Evolutionary conservation across 768 basidiomycete species (phyloP).

Genomic region (Trametes cingulata): DNA sequence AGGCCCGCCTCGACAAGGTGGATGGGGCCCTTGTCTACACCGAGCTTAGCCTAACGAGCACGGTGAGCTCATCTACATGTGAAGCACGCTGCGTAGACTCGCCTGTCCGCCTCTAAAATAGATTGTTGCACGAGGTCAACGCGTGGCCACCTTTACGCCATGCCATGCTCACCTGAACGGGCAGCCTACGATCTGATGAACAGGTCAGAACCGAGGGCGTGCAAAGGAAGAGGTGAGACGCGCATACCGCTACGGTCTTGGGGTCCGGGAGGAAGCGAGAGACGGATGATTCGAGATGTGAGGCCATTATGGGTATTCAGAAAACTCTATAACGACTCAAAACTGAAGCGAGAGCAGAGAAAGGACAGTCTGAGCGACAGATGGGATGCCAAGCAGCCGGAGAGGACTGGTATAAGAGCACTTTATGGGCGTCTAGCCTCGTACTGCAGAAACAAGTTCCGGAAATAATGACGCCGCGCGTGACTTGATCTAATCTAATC

Average conservation of each 20-base stretch:
- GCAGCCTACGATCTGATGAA: conserved; percentile 81
- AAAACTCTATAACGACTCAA: not conserved
- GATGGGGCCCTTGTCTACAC: conserved; percentile 88
- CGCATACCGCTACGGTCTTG: conserved; percentile 74
- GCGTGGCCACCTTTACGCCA: conserved; percentile 1
- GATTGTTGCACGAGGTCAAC: conserved; percentile 12
- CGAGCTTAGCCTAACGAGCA: conserved; percentile 59
- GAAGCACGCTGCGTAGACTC: conserved; percentile 27
- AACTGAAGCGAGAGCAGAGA: not conserved
- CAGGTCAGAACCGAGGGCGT: not conserved
- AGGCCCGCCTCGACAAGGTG: conserved; percentile 88
- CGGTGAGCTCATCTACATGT: not conserved
- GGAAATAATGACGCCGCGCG: not conserved
- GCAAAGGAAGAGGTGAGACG: not conserved
- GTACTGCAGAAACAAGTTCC: conserved; percentile 1
- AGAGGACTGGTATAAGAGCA: conserved; percentile 5
- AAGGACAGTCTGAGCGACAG: not conserved
- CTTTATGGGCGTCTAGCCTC: conserved; percentile 13
- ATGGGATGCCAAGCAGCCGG: not conserved
- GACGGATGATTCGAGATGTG: conserved; percentile 22
- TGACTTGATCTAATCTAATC: conserved; percentile 18
- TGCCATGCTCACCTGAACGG: conserved; percentile 78
- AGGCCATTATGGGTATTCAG: conserved; percentile 7
- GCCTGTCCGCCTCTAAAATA: conserved; percentile 65
- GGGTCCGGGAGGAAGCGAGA: conserved; percentile 60